Evolutionary conservation across 225 moss, liverwort and hornwort genomes (phyloP).

Genomic region (Straminergon stramineum): DNA sequence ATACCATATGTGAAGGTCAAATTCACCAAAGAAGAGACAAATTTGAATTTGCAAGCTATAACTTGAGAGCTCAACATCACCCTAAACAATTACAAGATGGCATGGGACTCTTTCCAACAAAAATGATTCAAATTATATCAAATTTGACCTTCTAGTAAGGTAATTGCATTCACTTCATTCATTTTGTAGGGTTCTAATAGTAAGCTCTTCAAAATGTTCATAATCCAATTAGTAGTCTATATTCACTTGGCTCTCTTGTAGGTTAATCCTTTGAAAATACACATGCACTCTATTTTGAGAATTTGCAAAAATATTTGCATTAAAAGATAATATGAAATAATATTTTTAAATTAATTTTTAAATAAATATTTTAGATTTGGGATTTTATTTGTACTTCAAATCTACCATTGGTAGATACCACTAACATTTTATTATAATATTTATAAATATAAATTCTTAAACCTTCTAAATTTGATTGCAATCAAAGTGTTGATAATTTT

Average conservation of each 20-base stretch:
- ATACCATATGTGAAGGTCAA: neutral
- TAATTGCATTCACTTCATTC: neutral
- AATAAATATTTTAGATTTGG: neutral
- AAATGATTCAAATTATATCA: neutral
- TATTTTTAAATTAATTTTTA: neutral
- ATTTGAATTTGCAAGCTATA: neutral
- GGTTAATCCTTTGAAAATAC: neutral
- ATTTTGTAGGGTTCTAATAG: fast-evolving
- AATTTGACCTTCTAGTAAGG: neutral
- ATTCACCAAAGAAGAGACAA: neutral
- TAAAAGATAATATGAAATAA: neutral
- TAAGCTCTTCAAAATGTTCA: neutral
- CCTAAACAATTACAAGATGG: neutral
- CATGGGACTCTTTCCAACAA: neutral
- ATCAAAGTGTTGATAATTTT: too few species aligned
- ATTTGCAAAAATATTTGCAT: neutral
- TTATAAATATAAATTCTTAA: too few species aligned
- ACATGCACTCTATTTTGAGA: fast-evolving
- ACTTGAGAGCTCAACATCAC: neutral
- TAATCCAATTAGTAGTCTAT: neutral
- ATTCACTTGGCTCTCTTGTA: fast-evolving
- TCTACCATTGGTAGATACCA: too few species aligned
- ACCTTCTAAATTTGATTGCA: too few species aligned
- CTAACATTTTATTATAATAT: too few species aligned
- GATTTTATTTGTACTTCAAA: neutral